phyloP scores from a whole-genome alignment of 176 grass and related monocot genomes.

The Olyra latifolia region DNA sequence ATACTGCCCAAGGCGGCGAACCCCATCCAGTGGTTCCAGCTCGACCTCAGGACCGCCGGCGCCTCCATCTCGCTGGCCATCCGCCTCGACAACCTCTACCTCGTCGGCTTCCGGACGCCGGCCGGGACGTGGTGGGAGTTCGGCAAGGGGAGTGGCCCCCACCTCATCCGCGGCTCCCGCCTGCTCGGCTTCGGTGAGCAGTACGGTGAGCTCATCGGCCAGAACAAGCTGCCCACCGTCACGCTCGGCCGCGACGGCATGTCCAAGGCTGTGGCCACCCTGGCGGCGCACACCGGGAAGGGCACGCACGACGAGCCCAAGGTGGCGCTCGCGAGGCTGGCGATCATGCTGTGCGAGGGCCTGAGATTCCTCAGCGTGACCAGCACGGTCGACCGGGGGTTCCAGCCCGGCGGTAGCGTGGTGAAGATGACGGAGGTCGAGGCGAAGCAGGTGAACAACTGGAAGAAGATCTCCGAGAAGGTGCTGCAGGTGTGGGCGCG shows the following conservation, averaged over 20 bases:
- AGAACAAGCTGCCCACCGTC: not conserved
- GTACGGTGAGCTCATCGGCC: not conserved
- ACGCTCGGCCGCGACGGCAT: not conserved
- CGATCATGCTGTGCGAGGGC: not conserved
- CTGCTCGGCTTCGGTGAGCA: not conserved
- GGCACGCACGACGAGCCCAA: not conserved
- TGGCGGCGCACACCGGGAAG: not conserved
- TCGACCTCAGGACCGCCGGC: not conserved
- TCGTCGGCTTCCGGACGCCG: not conserved
- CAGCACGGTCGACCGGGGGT: not conserved
- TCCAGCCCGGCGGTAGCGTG: not conserved
- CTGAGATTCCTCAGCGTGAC: not conserved
- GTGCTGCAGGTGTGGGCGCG: not conserved
- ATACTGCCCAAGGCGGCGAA: not conserved
- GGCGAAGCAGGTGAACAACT: not conserved
- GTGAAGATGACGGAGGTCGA: not conserved
- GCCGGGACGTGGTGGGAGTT: not conserved
- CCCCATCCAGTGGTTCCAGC: not conserved
- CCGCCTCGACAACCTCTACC: no score
- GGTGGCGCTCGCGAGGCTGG: not conserved
- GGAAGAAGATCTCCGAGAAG: not conserved
- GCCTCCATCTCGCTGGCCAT: no score
- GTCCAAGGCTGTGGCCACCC: not conserved
- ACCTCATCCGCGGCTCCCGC: not conserved
- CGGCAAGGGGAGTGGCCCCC: not conserved